Evolutionary conservation across 169 alveolate species (phyloP).

Genomic region (Plasmodium fragile): DNA sequence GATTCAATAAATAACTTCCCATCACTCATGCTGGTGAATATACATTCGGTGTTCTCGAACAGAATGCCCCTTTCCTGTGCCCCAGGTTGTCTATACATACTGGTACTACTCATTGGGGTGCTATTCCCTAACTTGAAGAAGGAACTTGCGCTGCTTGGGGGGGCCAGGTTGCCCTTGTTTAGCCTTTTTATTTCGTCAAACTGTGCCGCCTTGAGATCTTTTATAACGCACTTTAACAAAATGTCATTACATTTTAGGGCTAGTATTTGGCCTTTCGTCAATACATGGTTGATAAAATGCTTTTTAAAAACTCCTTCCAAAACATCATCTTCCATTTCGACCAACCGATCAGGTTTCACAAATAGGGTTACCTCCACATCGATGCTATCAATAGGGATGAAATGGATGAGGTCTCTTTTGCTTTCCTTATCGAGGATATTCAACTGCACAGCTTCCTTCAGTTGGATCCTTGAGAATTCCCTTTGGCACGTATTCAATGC

Average conservation of each 20-base stretch:
- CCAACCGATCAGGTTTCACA: slow-evolving; percentile 76
- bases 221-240: slow-evolving; percentile 71
- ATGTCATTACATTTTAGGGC: slow-evolving; percentile 78
- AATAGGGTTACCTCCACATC: slow-evolving; percentile 77
- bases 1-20: slow-evolving; percentile 78
- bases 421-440: slow-evolving; percentile 70
- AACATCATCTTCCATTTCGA: slow-evolving; percentile 71
- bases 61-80: slow-evolving; percentile 31
- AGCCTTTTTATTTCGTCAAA: slow-evolving; percentile 54
- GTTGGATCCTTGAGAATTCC: slow-evolving; percentile 77
- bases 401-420: slow-evolving; percentile 65
- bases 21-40: slow-evolving; percentile 74
- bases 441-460: slow-evolving; percentile 73
- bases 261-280: slow-evolving; percentile 78
- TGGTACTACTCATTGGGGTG: not conserved
- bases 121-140: slow-evolving; percentile 29
- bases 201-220: slow-evolving; percentile 68
- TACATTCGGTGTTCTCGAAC: slow-evolving; percentile 67
- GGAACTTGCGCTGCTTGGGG: not conserved
- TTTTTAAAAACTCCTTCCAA: slow-evolving; percentile 69
- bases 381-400: slow-evolving; percentile 78
- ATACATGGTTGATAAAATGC: slow-evolving; percentile 68
- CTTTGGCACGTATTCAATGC: slow-evolving; percentile 81
- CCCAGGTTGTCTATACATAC: not conserved
- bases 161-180: not conserved